Percentiles rank a stretch among this genome's conserved stretches.
phyloP scores from a whole-genome alignment of 164 flowering plant species.

The Cinnamomum micranthum region DNA sequence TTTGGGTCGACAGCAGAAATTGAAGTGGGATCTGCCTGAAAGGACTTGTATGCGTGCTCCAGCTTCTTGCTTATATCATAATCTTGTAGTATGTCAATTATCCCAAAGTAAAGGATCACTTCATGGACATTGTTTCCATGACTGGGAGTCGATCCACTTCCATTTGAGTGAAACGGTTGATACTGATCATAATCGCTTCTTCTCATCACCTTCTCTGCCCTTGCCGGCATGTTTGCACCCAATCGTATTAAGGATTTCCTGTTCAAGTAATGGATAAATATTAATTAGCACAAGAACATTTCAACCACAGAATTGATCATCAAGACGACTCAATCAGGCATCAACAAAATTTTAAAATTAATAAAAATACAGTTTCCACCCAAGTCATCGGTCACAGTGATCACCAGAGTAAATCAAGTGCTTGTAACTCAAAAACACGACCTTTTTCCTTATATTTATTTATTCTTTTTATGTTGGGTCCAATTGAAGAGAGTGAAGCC shows the following conservation, averaged over 20 bases:
- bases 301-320: not conserved
- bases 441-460: no score
- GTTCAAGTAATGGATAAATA: not conserved
- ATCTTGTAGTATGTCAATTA: slow-evolving; percentile 50
- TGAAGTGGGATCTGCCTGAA: slow-evolving; percentile 72
- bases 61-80: slow-evolving; percentile 37
- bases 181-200: slow-evolving; percentile 22
- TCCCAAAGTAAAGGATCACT: slow-evolving; percentile 25
- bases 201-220: slow-evolving; percentile 27
- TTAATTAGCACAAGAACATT: not conserved
- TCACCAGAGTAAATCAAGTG: no score
- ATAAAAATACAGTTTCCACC: no score
- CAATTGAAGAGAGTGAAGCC: no score
- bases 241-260: slow-evolving; percentile 30
- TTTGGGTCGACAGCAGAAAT: slow-evolving; percentile 91
- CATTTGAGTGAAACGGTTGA: slow-evolving; percentile 9
- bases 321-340: not conserved
- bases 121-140: slow-evolving; percentile 13
- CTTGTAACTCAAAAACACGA: no score
- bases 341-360: no score
- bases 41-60: slow-evolving; percentile 87
- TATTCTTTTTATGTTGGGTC: no score
- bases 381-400: no score
- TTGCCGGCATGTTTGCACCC: slow-evolving; percentile 43
- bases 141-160: slow-evolving; percentile 15